Conservation (phyloP, 2,329 filamentous ascomycete species). For the Magnaporthiopsis rhizophila region DNA sequence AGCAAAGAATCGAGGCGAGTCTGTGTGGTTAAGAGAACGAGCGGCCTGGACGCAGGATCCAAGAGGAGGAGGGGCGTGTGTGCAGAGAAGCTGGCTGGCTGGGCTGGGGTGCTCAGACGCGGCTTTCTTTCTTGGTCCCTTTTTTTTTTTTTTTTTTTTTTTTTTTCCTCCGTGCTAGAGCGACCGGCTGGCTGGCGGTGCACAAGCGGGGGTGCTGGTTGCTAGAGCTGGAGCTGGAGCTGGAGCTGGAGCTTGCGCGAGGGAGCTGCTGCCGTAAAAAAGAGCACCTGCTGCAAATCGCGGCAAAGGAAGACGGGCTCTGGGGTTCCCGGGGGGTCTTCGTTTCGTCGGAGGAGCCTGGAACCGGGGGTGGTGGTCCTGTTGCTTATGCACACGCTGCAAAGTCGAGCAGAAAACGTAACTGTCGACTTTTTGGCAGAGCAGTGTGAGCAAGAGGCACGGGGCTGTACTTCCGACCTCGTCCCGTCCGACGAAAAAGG, state of each 20-base stretch:
- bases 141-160: not conserved
- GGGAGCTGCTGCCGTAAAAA: no score
- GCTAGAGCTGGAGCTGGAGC: not conserved
- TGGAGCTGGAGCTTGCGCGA: not conserved
- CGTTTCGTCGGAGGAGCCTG: not conserved
- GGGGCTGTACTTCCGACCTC: conserved; percentile 2
- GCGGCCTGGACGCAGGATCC: not conserved
- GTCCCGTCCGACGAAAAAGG: conserved; percentile 8
- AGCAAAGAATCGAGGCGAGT: not conserved
- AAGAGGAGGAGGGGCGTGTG: not conserved
- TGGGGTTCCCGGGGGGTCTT: not conserved
- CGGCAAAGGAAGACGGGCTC: not conserved
- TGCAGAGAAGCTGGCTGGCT: not conserved
- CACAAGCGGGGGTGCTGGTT: not conserved
- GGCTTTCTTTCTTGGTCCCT: not conserved
- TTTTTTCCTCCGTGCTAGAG: not conserved
- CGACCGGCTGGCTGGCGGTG: not conserved
- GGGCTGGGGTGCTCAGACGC: not conserved
- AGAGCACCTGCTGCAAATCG: no score
- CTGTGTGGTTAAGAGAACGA: not conserved
- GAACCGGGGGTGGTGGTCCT: not conserved
- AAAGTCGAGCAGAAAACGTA: not conserved
- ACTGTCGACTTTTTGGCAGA: not conserved
- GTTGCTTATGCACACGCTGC: not conserved
- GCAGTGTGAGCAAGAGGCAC: not conserved